Percentiles rank a stretch among this genome's conserved stretches.
Evolutionary conservation across 2,329 filamentous ascomycete genomes (phyloP).

Genomic region (Paramyrothecium sp.): DNA sequence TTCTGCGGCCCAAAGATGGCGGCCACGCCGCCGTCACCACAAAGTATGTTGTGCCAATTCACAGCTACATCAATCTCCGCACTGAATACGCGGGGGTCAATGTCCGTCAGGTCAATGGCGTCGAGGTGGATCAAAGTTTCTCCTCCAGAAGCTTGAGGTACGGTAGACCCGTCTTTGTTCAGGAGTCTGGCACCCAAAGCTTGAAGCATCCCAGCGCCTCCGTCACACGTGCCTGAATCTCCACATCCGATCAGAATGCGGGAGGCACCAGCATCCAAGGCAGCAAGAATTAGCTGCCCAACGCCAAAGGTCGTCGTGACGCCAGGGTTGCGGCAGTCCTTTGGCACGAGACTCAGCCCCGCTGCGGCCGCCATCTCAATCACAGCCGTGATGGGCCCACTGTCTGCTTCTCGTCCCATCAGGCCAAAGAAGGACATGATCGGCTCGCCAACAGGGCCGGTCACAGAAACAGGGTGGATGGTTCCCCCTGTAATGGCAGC

Average conservation of each 20-base stretch:
- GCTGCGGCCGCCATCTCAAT: conserved; percentile 54
- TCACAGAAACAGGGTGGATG: conserved; percentile 34
- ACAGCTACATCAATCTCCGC: conserved; percentile 46
- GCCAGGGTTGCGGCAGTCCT: conserved; percentile 40
- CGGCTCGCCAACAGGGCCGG: conserved; percentile 39
- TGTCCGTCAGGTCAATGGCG: conserved; percentile 33
- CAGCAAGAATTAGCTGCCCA: conserved; percentile 44
- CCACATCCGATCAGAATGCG: conserved; percentile 51
- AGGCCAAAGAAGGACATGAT: conserved; percentile 47
- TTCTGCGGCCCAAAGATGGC: conserved; percentile 51
- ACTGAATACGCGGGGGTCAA: conserved; percentile 25
- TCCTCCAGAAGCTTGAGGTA: conserved; percentile 40
- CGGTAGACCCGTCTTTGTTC: conserved; percentile 29
- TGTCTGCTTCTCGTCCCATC: conserved; percentile 20
- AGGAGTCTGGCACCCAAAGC: conserved; percentile 46
- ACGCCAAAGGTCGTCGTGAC: conserved; percentile 51
- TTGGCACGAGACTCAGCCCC: conserved; percentile 47
- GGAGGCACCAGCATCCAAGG: conserved; percentile 41
- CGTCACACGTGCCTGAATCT: conserved; percentile 53
- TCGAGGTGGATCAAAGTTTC: conserved; percentile 33
- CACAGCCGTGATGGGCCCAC: conserved; percentile 36
- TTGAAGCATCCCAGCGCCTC: conserved; percentile 52
- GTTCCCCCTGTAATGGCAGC: conserved; percentile 40
- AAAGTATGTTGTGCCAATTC: conserved; percentile 51
- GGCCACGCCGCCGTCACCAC: conserved; percentile 46